Base-by-base conservation (phyloP, 1,284 basidiomycete species). In the Psilocybe mexicana region DNA sequence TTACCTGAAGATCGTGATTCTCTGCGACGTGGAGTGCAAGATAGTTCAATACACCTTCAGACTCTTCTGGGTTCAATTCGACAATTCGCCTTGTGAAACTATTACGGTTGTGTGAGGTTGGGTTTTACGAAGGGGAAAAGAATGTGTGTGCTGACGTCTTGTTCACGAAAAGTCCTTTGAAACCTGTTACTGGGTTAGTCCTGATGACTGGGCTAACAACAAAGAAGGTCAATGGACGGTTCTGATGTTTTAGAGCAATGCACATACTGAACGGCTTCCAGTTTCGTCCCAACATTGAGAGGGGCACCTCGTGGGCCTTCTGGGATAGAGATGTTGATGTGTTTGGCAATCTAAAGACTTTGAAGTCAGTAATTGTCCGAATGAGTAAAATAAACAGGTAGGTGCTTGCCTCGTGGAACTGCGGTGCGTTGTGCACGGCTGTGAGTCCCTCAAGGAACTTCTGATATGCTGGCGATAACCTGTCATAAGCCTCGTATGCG, bases 81-180 rank as follows among this genome's bases (percentile, higher is more conserved):
- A 84, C 70, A 66, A 90, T 86, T 36, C 80, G 78, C 61, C 77
- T 81, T 2, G 86, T 89, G 73, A 90, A 90, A 6, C 76, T 80
- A 46, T 11, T 35, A 23, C 6, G 18, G 43, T 50, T 40, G 28
- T 23, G 44, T 10, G 33, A n/a, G 30, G 5, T 8, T 43, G 12
- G 46, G 5, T 26, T 35, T 28, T 8, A n/a, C 3, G 2, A 36
- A 36, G 6, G 7, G 28, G 33, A 40, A 23, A 49, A 18, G 6
- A n/a, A 46, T n/a, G 26, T 8, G 10, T 14, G n/a, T 43, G 3
- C 11, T 73, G 46, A 80, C 70, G 71, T 74, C 64, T 68, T 73
- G 76, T 90, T 88, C 55, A 90, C 85, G 64, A 85, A 89, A 28
- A 90, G 70, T 0, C 76, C 72, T 67, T 88, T 87, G 77, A 79